phyloP scores from a whole-genome alignment of 1,284 basidiomycete species.

The Ceratobasidium sp. region DNA sequence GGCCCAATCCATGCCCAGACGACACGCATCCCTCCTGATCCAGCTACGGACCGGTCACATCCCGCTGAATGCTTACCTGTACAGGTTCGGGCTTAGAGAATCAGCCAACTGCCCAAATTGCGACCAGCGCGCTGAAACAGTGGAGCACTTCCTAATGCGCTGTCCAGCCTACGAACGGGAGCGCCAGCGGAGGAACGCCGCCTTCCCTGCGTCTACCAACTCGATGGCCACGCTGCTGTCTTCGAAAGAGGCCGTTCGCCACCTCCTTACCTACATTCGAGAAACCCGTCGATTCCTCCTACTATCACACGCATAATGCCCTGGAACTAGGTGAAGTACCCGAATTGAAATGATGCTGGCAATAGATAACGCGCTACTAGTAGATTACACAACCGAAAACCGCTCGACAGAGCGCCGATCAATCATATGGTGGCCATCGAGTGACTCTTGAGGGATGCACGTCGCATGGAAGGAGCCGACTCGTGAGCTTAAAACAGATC shows the following conservation, averaged over 20 bases:
- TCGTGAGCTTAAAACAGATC: constrained; percentile 11
- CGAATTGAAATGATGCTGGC: neutral
- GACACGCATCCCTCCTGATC: neutral
- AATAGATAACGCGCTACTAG: neutral
- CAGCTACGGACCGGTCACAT: constrained; percentile 2
- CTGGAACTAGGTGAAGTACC: neutral
- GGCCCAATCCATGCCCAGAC: neutral
- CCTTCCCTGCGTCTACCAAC: neutral
- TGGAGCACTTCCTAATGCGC: neutral
- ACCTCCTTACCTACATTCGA: neutral
- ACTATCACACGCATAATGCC: neutral
- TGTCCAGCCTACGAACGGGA: neutral
- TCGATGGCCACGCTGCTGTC: neutral
- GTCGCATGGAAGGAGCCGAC: constrained; percentile 2
- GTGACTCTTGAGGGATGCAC: neutral
- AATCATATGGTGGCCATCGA: neutral
- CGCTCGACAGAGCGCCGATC: neutral
- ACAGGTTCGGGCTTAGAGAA: neutral
- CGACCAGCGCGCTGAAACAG: neutral
- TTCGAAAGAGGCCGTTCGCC: neutral
- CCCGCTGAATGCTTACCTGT: neutral
- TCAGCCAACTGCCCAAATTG: constrained; percentile 1
- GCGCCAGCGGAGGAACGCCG: neutral
- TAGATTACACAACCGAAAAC: neutral
- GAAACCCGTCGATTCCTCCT: neutral